Evolutionary conservation across 352 stramenopile genomes (phyloP), one percentile per base, ranked within the genome.

Genomic region (Phytophthora ramorum): DNA sequence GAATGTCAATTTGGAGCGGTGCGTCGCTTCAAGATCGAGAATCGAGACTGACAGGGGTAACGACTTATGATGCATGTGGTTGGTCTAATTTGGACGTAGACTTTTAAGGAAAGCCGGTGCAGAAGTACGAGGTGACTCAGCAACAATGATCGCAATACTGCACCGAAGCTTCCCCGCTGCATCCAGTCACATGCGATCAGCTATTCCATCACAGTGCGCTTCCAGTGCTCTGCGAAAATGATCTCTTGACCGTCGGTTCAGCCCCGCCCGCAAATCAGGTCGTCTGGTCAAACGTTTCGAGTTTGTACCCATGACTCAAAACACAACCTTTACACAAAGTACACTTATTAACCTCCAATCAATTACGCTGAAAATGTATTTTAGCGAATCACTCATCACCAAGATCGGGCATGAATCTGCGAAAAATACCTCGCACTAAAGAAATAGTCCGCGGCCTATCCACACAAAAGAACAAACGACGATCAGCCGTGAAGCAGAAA

Each of bases 391-490:
- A 16, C 24, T 40, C 5, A 7, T 6, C 44, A 12, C 7, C 28
- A 34, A 4, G 14, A 45, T 57, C 14, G 7, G 32, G 6, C 7
- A 3, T 16, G 8, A 44, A 56, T 68, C 51, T 68, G 58, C 43
- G 47, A 61, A 60, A 71, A 71, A 66, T 65, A 41, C 17, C 13
- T n/a, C 14, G 5, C 3, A 30, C 7, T 17, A 60, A 48, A 59
- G n/a, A 60, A 54, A n/a, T 47, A 44, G 14, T 20, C 17, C 14
- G 37, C 7, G 26, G 2, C 26, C 26, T 32, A 32, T 32, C 26
- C 26, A 8, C 26, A 8, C 13, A 38, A n/a, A n/a, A 77, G 69
- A 77, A 77, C 69, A 77, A 74, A 74, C 58, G 65, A 77, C 69
- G 65, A 77, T 71, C 53, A 61, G 64, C 54, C 53, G 30, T 38